These are phyloP conservation scores for Tolypocladium guangdongense DNA, from an alignment of 2,329 filamentous ascomycete species.

Conservation along the genomic window DNA sequence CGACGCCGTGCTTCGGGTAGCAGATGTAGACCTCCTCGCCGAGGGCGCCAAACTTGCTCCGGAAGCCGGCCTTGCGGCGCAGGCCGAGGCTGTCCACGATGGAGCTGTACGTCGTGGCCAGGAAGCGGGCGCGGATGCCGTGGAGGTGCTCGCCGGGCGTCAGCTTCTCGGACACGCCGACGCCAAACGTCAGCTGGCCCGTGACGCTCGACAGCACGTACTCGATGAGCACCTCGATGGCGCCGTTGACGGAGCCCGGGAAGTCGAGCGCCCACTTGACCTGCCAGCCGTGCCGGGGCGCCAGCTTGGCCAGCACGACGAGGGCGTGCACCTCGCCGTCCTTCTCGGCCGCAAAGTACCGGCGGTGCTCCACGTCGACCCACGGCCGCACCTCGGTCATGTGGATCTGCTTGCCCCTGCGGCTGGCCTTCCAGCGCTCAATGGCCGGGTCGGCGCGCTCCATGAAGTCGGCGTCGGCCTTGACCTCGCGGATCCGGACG, in stretches of 20 bases:
- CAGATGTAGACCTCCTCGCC: conserved; percentile 84
- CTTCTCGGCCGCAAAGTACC: conserved; percentile 74
- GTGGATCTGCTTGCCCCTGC: conserved; percentile 79
- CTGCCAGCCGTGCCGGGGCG: conserved; percentile 77
- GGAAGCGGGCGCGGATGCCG: conserved; percentile 68
- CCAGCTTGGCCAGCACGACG: conserved; percentile 73
- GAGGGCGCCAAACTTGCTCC: conserved; percentile 77
- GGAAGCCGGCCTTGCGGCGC: conserved; percentile 77
- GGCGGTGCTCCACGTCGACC: conserved; percentile 72
- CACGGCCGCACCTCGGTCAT: conserved; percentile 83
- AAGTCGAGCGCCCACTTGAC: conserved; percentile 96
- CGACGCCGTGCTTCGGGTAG: conserved; percentile 78
- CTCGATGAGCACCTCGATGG: conserved; percentile 74
- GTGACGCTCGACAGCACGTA: conserved; percentile 47
- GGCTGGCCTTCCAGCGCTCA: conserved; percentile 65
- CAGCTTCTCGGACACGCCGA: conserved; percentile 64
- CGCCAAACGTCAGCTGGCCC: conserved; percentile 70
- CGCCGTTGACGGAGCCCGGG: conserved; percentile 72
- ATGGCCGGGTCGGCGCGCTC: conserved; percentile 62
- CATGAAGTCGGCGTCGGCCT: conserved; percentile 58
- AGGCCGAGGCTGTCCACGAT: conserved; percentile 73
- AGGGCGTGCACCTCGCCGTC: conserved; percentile 64
- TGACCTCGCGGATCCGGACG: conserved; percentile 66
- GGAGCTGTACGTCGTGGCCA: conserved; percentile 73
- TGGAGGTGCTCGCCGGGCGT: conserved; percentile 72